phyloP scores from a whole-genome alignment of 331 rosid species.

The Ulmus americana region DNA sequence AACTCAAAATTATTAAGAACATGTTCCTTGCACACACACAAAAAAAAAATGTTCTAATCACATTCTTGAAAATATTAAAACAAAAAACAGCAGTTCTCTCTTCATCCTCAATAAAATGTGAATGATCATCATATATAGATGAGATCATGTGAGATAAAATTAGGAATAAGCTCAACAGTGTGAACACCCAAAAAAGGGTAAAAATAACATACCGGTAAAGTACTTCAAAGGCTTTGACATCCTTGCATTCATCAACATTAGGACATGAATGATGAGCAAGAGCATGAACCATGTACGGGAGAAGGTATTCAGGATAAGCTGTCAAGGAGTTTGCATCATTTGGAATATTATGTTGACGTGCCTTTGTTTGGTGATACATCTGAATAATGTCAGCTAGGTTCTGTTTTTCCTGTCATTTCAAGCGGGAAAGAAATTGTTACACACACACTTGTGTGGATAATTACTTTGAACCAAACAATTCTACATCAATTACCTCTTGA shows the following conservation, averaged over 20 bases:
- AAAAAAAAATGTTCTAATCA: neutral
- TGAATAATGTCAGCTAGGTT: constrained; percentile 81
- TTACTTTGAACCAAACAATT: constrained; percentile 8
- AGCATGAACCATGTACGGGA: constrained; percentile 70
- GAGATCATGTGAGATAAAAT: neutral
- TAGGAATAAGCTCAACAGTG: neutral
- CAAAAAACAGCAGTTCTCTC: neutral
- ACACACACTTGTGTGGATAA: constrained; percentile 8
- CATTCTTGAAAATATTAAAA: neutral
- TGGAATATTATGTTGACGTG: constrained; percentile 54
- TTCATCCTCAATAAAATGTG: neutral
- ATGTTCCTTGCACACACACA: neutral
- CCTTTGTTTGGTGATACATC: constrained; percentile 75
- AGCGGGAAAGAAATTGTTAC: constrained; percentile 20
- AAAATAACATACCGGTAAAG: constrained; percentile 58
- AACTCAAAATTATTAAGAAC: neutral
- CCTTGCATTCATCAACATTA: constrained; percentile 77
- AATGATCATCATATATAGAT: neutral
- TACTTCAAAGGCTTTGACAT: constrained; percentile 61
- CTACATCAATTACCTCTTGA: constrained; percentile 54
- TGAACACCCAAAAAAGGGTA: neutral
- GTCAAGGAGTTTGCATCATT: constrained; percentile 60
- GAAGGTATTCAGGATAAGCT: constrained; percentile 70
- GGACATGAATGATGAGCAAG: constrained; percentile 93
- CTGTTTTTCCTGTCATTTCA: constrained; percentile 66